These are phyloP conservation scores for Syzygium syzygioides DNA, from an alignment of 441 rosid species.

Conservation along the genomic window DNA sequence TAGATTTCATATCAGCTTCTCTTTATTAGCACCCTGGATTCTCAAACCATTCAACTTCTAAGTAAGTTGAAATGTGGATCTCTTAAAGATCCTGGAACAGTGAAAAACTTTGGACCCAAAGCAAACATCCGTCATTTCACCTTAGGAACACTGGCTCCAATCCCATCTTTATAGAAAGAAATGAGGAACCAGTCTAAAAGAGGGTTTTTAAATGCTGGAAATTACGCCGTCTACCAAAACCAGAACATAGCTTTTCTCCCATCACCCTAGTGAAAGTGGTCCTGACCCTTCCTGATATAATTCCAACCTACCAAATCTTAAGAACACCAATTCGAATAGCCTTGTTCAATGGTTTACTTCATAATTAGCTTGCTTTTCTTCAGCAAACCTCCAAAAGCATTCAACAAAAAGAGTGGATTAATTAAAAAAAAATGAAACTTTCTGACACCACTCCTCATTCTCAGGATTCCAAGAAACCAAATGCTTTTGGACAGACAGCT, in stretches of 20 bases:
- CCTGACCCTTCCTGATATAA: not conserved
- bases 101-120: not conserved
- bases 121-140: not conserved
- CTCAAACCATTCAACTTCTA: not conserved
- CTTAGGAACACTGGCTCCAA: not conserved
- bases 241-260: not conserved
- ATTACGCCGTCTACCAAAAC: not conserved
- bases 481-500: not conserved
- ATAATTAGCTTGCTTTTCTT: not conserved
- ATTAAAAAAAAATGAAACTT: not conserved
- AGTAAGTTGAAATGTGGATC: not conserved
- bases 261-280: not conserved
- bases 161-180: not conserved
- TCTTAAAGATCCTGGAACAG: not conserved
- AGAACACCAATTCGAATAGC: not conserved
- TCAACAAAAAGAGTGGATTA: not conserved
- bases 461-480: not conserved
- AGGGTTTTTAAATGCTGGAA: not conserved
- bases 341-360: not conserved
- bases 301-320: not conserved
- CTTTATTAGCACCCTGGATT: not conserved
- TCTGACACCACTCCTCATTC: not conserved
- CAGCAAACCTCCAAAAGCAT: not conserved
- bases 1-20: not conserved
- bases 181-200: not conserved